Conservation (phyloP, 129 eudicot species). For the Centrapalus pauciflorus region DNA sequence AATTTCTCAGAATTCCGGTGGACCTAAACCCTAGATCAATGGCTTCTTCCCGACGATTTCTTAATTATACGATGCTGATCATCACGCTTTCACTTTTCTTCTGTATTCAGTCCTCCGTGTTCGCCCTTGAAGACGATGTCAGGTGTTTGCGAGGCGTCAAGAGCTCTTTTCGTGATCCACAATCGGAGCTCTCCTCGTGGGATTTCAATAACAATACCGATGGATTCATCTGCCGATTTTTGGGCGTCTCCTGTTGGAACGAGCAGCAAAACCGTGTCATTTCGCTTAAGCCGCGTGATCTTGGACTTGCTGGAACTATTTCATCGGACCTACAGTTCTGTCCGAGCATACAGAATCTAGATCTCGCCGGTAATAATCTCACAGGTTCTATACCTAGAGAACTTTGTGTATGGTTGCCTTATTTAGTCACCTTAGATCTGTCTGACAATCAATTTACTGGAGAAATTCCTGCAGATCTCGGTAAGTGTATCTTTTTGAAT, state of each 20-base stretch:
- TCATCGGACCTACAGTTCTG: slow-evolving; percentile 44
- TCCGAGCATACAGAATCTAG: slow-evolving; percentile 47
- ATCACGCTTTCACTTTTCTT: slow-evolving; percentile 5
- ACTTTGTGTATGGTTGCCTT: slow-evolving; percentile 67
- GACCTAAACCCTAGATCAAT: slow-evolving; percentile 13
- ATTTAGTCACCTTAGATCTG: slow-evolving; percentile 52
- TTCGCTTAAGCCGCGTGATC: slow-evolving; percentile 24
- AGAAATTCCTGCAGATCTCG: slow-evolving; percentile 51
- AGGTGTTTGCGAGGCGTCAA: slow-evolving; percentile 50
- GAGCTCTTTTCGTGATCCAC: slow-evolving; percentile 44
- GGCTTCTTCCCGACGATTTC: background rate
- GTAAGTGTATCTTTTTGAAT: slow-evolving; percentile 53
- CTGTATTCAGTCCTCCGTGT: background rate
- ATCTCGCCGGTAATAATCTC: slow-evolving; percentile 54
- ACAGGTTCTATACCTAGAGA: slow-evolving; percentile 54
- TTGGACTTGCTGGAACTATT: slow-evolving; percentile 40
- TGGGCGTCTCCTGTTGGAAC: slow-evolving; percentile 67
- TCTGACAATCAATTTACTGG: slow-evolving; percentile 58
- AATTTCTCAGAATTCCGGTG: background rate
- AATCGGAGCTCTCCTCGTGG: slow-evolving; percentile 33
- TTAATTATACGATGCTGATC: background rate
- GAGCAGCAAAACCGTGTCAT: slow-evolving; percentile 55
- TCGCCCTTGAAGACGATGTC: slow-evolving; percentile 49
- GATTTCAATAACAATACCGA: slow-evolving; percentile 36
- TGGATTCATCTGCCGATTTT: slow-evolving; percentile 56